Percentiles rank a stretch among this genome's conserved stretches.
These are phyloP conservation scores for Ustilago curta DNA, from an alignment of 1,284 basidiomycete species.

Conservation along the genomic window DNA sequence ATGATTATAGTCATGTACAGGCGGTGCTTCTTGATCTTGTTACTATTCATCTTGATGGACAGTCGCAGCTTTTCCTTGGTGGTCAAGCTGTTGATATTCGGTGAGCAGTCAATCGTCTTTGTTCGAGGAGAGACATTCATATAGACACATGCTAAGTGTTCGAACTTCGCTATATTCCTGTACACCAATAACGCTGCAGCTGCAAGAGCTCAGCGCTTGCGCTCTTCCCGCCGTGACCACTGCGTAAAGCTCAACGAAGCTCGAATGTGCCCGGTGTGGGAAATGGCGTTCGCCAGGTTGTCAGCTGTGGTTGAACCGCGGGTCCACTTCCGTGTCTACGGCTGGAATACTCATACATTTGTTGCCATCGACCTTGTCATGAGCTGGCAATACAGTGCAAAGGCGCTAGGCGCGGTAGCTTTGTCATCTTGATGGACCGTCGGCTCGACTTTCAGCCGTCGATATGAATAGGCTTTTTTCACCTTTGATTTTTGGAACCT, in stretches of 20 bases:
- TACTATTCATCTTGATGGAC: background rate
- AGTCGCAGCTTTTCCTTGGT: background rate
- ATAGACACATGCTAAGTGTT: too few relatives aligned
- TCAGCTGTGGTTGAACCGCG: background rate
- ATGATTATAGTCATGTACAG: background rate
- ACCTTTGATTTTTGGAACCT: background rate
- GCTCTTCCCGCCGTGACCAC: too few relatives aligned
- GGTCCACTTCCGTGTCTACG: background rate
- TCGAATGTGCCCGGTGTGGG: background rate
- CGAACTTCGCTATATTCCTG: too few relatives aligned
- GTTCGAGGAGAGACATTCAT: too few relatives aligned
- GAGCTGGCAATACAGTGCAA: background rate
- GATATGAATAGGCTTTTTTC: background rate
- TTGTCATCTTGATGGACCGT: background rate
- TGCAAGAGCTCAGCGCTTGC: too few relatives aligned
- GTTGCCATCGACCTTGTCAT: background rate
- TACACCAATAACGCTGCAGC: too few relatives aligned
- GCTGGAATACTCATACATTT: background rate
- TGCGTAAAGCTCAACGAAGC: too few relatives aligned
- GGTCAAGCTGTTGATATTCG: background rate
- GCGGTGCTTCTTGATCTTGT: background rate
- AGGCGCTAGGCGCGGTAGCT: background rate
- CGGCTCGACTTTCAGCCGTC: background rate
- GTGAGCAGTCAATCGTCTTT: too few relatives aligned
- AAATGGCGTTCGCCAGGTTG: background rate